These are phyloP conservation scores for Andrographis paniculata DNA, from an alignment of 305 asterid species.

Conservation along the genomic window DNA sequence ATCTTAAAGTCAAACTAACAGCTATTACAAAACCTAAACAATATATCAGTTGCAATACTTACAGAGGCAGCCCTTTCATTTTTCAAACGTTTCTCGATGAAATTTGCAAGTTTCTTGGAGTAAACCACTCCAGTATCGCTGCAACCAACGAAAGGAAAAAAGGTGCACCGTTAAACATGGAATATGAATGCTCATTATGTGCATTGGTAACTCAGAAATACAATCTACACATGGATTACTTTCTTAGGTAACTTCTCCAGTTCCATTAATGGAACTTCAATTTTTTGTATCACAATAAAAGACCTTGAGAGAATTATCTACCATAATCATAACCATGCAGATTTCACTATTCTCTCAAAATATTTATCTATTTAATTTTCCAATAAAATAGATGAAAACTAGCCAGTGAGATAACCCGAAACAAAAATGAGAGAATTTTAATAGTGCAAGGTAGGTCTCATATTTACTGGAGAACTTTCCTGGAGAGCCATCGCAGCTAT, in stretches of 20 bases:
- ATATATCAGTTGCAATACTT: constrained; percentile 45
- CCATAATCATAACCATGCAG: no score
- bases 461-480: not conserved
- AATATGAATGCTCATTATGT: not conserved
- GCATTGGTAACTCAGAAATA: not conserved
- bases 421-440: not conserved
- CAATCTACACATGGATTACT: not conserved
- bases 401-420: not conserved
- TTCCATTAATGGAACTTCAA: not conserved
- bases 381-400: not conserved
- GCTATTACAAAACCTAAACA: no score
- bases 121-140: constrained; percentile 92
- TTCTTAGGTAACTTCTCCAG: not conserved
- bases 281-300: no score
- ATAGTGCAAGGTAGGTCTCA: not conserved
- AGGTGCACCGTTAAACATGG: not conserved
- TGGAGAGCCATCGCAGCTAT: not conserved
- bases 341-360: not conserved
- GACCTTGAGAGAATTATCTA: not conserved
- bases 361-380: not conserved
- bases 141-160: constrained; percentile 7
- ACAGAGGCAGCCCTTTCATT: constrained; percentile 95
- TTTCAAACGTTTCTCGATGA: constrained; percentile 90
- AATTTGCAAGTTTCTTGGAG: constrained; percentile 81
- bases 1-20: not conserved